phyloP scores from a whole-genome alignment of 176 grass and related monocot species.

The Cenchrus americanus region DNA sequence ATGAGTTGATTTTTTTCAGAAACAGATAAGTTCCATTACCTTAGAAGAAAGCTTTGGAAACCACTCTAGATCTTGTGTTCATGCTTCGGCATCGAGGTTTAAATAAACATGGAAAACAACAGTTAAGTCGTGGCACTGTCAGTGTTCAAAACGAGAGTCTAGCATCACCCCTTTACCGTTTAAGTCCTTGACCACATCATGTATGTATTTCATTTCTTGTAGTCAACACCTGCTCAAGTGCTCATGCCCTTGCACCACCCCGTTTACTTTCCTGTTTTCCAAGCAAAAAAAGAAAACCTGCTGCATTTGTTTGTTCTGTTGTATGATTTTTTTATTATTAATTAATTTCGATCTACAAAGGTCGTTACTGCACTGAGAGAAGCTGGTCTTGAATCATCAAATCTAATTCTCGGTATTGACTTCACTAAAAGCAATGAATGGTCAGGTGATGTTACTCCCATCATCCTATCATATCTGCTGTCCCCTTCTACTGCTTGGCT shows the following conservation, averaged over 20 bases:
- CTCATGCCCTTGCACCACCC: neutral
- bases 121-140: neutral
- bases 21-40: neutral
- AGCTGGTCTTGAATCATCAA: conserved; percentile 93
- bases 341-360: conserved; percentile 39
- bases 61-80: neutral
- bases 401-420: conserved; percentile 91
- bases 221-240: neutral
- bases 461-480: neutral
- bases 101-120: neutral
- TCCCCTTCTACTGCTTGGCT: conserved; percentile 31
- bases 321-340: neutral
- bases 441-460: conserved; percentile 68
- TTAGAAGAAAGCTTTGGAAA: neutral
- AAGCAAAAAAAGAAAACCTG: neutral
- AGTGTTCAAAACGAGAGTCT: neutral
- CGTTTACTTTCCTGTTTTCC: neutral
- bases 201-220: neutral
- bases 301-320: neutral
- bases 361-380: conserved; percentile 83
- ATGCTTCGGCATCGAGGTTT: neutral
- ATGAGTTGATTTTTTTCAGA: neutral
- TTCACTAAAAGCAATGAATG: conserved; percentile 99
- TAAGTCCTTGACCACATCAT: neutral
- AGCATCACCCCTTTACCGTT: neutral